Percentiles rank a stretch among this genome's conserved stretches.
These are phyloP conservation scores for Entomortierella lignicola DNA, from an alignment of 192 early-diverging fungal genomes.

Conservation along the genomic window DNA sequence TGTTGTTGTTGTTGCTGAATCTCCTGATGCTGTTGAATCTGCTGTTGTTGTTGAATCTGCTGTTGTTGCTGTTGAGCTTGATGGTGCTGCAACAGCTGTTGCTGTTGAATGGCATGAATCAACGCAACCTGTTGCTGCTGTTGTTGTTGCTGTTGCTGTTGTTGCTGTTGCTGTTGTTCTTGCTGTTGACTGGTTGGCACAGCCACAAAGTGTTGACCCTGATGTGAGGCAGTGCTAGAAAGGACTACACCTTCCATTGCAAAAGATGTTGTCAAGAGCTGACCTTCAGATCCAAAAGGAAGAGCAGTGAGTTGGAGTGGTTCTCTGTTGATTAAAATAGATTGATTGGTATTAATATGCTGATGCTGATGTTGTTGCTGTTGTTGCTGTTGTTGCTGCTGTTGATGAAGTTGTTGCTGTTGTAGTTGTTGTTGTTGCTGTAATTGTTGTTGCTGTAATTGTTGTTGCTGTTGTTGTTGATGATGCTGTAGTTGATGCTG, in stretches of 20 bases:
- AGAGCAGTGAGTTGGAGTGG: constrained; percentile 23
- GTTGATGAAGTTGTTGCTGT: constrained; percentile 31
- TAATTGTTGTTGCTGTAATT: constrained; percentile 20
- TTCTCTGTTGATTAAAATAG: constrained; percentile 27
- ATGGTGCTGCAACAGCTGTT: constrained; percentile 25
- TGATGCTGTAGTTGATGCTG: constrained; percentile 33
- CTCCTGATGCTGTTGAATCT: constrained; percentile 26
- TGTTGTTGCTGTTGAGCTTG: constrained; percentile 24
- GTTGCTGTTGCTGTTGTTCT: constrained; percentile 31
- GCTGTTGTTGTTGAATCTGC: constrained; percentile 21
- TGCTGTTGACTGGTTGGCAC: constrained; percentile 42
- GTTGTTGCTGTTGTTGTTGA: constrained; percentile 34
- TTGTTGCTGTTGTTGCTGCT: constrained; percentile 23
- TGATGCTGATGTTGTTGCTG: constrained; percentile 35
- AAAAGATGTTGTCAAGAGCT: constrained; percentile 32
- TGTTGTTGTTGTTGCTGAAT: constrained; percentile 15
- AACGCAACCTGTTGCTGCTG: constrained; percentile 18
- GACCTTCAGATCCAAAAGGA: constrained; percentile 26
- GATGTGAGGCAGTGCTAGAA: constrained; percentile 50
- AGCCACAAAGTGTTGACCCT: constrained; percentile 45
- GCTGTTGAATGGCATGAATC: constrained; percentile 24
- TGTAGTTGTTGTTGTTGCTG: constrained; percentile 29
- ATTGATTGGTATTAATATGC: constrained; percentile 16
- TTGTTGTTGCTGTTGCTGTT: constrained; percentile 43
- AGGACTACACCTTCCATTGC: constrained; percentile 44